Base-by-base conservation (phyloP, 805 yeast genomes). In the Candida wancherniae region DNA sequence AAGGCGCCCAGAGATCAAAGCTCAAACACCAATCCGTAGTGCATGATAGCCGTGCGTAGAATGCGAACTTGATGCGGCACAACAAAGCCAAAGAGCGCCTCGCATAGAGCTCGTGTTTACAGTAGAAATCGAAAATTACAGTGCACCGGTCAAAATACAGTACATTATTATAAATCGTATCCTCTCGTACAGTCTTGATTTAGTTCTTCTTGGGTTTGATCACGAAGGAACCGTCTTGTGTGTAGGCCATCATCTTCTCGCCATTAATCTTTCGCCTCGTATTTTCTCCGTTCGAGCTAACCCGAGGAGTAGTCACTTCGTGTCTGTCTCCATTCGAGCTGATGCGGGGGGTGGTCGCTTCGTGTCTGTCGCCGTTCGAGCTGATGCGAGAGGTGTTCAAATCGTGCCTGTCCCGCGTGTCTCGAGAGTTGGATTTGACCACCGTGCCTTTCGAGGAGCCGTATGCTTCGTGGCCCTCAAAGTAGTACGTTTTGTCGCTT, bases 191-290 rank as follows among this genome's bases (percentile, higher is more conserved):
- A n/a, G n/a, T n/a, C n/a, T n/a, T n/a, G n/a, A n/a, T n/a, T n/a
- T 24, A 29, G 15, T 34, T 29, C 40, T 55, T 53, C 42, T 62
- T 64, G 16, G 49, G 39, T 37, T 61, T 63, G 28, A 62, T 57
- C 28, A 49, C 53, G 38, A 64, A 64, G 10, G 65, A 50, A 5
- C 61, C 64, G 41, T 64, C 69, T 44, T 49, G 62, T 14, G 63
- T 50, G 45, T 61, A 64, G 8, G 69, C 68, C 52, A 64, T 45
- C 50, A 64, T 45, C 40, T 61, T 64, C 12, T 62, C 69, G 21
- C 37, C 23, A 5, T 28, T 23, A 4, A 23, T 17, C 20, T 24
- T 34, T 30, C 29, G 25, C 26, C 25, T 28, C 12, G 33, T 36
- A 26, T 26, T 32, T 12, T 17, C 14, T 12, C 24, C 23, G 13